phyloP scores from a whole-genome alignment of 495 filamentous ascomycete species.

The Hyphodiscus hymeniophilus region DNA sequence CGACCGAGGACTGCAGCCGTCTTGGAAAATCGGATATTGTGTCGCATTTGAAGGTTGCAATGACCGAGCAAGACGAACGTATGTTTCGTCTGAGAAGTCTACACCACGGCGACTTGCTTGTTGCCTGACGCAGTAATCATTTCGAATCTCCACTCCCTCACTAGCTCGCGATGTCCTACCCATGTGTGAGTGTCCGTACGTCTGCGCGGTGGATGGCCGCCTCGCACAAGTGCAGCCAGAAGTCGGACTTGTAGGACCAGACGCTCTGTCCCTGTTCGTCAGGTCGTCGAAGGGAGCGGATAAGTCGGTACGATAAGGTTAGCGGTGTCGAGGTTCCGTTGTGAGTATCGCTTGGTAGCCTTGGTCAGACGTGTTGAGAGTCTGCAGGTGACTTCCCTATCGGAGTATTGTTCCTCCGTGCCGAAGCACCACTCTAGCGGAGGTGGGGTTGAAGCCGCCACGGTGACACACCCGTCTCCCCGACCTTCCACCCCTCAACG shows the following conservation, averaged over 20 bases:
- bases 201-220: slow-evolving; percentile 4
- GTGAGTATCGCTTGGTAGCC: background rate
- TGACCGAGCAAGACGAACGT: background rate
- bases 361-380: background rate
- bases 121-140: no score
- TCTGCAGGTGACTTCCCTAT: no score
- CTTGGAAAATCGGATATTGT: no score
- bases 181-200: slow-evolving; percentile 6
- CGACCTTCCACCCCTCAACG: no score
- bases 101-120: no score
- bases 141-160: background rate
- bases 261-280: background rate
- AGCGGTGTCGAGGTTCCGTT: background rate
- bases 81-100: no score
- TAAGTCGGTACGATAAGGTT: background rate
- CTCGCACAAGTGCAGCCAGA: slow-evolving; percentile 2
- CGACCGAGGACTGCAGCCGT: no score
- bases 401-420: no score
- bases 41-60: background rate
- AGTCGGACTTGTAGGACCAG: slow-evolving; percentile 14
- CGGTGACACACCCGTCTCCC: no score
- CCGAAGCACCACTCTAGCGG: no score
- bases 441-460: no score
- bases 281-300: background rate
- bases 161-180: background rate